Evolutionary conservation across 108 stramenopile genomes (phyloP).

Genomic region (Nitzschia sp.): DNA sequence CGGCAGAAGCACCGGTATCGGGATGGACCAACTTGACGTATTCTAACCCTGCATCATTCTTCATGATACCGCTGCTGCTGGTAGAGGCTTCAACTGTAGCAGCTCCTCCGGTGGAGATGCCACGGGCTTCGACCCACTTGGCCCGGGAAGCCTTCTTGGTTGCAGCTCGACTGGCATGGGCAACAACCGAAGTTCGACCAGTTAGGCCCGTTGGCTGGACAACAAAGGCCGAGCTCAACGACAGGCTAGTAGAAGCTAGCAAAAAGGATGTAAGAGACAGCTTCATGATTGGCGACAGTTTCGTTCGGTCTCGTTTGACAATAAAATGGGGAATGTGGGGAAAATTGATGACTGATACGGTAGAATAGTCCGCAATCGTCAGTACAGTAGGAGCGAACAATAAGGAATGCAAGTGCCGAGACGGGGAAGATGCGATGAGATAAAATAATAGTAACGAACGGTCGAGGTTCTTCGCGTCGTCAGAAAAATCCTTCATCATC

Average conservation of each 20-base stretch:
- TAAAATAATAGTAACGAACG: no score
- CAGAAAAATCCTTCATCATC: no score
- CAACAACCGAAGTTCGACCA: background rate
- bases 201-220: constrained; percentile 13
- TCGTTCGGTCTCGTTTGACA: no score
- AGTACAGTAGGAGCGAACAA: no score
- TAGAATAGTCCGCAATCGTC: background rate
- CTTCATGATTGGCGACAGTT: constrained; percentile 38
- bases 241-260: constrained; percentile 31
- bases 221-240: constrained; percentile 46
- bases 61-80: constrained; percentile 64
- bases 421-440: no score
- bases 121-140: constrained; percentile 74
- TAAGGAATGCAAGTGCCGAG: no score
- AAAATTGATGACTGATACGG: no score
- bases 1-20: constrained; percentile 61
- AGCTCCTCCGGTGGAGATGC: constrained; percentile 29
- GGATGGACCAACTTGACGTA: constrained; percentile 70
- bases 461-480: no score
- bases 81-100: constrained; percentile 24
- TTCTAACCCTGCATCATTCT: constrained; percentile 73
- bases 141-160: constrained; percentile 61
- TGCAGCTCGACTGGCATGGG: constrained; percentile 54
- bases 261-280: constrained; percentile 43
- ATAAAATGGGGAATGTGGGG: no score